phyloP scores from a whole-genome alignment of 371 early-diverging fungal species.

The Rhizopus delemar region DNA sequence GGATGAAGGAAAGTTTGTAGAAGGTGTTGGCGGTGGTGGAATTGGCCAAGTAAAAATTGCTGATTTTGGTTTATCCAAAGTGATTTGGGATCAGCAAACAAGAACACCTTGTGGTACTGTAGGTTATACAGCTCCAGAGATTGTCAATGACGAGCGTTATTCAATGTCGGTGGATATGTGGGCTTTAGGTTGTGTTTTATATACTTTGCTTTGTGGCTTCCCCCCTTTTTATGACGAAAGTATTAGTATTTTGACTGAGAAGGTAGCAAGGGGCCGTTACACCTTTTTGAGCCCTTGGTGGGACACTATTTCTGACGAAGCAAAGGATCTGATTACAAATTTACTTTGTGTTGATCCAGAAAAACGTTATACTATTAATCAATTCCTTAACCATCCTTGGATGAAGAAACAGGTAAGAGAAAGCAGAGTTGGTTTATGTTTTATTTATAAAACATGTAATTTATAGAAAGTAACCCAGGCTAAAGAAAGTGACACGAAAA shows the following conservation, averaged over 20 bases:
- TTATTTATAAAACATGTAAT: no score
- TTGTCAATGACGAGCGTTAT: constrained; percentile 80
- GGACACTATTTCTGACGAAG: constrained; percentile 67
- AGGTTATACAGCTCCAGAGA: constrained; percentile 93
- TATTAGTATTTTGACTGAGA: constrained; percentile 60
- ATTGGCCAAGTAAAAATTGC: constrained; percentile 82
- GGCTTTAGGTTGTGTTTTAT: constrained; percentile 92
- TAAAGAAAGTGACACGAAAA: no score
- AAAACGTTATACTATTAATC: constrained; percentile 56
- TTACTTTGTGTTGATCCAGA: constrained; percentile 61
- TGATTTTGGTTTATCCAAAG: constrained; percentile 85
- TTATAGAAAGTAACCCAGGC: no score
- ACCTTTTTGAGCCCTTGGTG: constrained; percentile 76
- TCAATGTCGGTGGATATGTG: constrained; percentile 91
- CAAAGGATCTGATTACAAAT: constrained; percentile 74
- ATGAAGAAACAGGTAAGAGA: constrained; percentile 39
- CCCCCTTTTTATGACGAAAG: constrained; percentile 86
- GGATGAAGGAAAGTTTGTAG: constrained; percentile 60
- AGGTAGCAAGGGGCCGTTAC: constrained; percentile 65
- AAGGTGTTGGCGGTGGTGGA: constrained; percentile 67
- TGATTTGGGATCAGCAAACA: constrained; percentile 80
- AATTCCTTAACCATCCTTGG: constrained; percentile 86
- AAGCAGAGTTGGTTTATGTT: no score
- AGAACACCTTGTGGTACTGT: constrained; percentile 92
- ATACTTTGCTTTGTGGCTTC: constrained; percentile 86